Percentiles rank a stretch among this genome's conserved stretches.
Evolutionary conservation across 768 basidiomycete species (phyloP).

Genomic region (Lactarius hatsudake): DNA sequence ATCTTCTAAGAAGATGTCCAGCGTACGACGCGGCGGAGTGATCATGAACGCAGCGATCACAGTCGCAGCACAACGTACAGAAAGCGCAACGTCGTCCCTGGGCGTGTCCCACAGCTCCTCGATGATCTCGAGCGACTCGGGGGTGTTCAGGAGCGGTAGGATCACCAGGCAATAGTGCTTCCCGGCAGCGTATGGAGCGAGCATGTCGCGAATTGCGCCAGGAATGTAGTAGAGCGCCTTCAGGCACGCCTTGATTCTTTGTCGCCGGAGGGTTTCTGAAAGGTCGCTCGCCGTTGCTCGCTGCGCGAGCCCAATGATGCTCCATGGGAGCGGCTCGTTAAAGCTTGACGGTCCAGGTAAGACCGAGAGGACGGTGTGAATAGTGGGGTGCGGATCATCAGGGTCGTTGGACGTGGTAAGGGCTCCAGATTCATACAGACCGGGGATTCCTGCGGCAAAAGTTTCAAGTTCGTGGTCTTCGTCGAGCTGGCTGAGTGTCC

Average conservation of each 20-base stretch:
- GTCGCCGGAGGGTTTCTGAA: background rate
- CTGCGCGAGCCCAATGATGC: background rate
- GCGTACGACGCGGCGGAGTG: no score
- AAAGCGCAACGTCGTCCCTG: no score
- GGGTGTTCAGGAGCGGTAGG: background rate
- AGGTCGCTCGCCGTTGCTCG: background rate
- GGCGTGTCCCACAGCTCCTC: background rate
- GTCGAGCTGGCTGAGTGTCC: no score
- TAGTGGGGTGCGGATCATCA: no score
- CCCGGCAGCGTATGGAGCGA: background rate
- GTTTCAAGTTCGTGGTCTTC: no score
- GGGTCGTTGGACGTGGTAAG: no score
- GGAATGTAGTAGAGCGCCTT: background rate
- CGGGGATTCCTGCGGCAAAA: no score
- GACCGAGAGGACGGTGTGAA: no score
- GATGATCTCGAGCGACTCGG: background rate
- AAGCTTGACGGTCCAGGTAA: constrained; percentile 2
- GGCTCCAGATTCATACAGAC: no score
- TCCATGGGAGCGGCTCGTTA: background rate
- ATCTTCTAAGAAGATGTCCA: no score
- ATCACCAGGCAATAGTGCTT: background rate
- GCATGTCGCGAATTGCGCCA: background rate
- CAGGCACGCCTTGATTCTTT: background rate
- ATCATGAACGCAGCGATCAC: no score
- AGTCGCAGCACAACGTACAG: no score